Evolutionary conservation across 108 stramenopile species (phyloP).

Genomic region (Stephanodiscus triporus): DNA sequence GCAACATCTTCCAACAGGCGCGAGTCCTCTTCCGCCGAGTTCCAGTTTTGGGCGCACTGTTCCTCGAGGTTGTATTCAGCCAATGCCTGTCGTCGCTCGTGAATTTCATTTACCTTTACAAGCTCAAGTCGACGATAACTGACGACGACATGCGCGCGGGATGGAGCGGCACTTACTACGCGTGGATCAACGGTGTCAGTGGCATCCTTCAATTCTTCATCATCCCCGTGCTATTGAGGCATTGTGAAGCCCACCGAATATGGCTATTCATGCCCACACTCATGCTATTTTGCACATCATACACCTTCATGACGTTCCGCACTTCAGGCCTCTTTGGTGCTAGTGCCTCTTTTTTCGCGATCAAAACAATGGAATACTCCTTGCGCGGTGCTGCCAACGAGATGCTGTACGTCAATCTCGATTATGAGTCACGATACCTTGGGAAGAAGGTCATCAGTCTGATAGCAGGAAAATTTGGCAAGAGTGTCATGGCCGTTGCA

Average conservation of each 20-base stretch:
- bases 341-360: slow-evolving; percentile 50
- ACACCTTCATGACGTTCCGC: slow-evolving; percentile 30
- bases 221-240: slow-evolving; percentile 48
- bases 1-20: slow-evolving; percentile 45
- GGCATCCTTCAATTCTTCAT: slow-evolving; percentile 66
- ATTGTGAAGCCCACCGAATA: slow-evolving; percentile 37
- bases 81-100: slow-evolving; percentile 59
- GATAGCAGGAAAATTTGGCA: slow-evolving; percentile 64
- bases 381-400: slow-evolving; percentile 56
- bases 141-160: slow-evolving; percentile 56
- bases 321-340: slow-evolving; percentile 40
- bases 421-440: slow-evolving; percentile 65
- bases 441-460: slow-evolving; percentile 64
- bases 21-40: slow-evolving; percentile 52
- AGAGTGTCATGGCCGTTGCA: slow-evolving; percentile 56
- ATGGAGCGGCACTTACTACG: slow-evolving; percentile 61
- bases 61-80: slow-evolving; percentile 57
- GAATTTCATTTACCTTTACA: slow-evolving; percentile 55
- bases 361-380: slow-evolving; percentile 68
- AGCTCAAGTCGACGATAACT: slow-evolving; percentile 56
- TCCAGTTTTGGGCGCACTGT: slow-evolving; percentile 57
- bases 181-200: slow-evolving; percentile 59
- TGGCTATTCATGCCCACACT: slow-evolving; percentile 58
- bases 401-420: slow-evolving; percentile 62
- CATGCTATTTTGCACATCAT: slow-evolving; percentile 51